Percentiles rank a stretch among this genome's conserved stretches.
Evolutionary conservation across 768 basidiomycete species (phyloP).

Genomic region (Cystofilobasidium bisporidii): DNA sequence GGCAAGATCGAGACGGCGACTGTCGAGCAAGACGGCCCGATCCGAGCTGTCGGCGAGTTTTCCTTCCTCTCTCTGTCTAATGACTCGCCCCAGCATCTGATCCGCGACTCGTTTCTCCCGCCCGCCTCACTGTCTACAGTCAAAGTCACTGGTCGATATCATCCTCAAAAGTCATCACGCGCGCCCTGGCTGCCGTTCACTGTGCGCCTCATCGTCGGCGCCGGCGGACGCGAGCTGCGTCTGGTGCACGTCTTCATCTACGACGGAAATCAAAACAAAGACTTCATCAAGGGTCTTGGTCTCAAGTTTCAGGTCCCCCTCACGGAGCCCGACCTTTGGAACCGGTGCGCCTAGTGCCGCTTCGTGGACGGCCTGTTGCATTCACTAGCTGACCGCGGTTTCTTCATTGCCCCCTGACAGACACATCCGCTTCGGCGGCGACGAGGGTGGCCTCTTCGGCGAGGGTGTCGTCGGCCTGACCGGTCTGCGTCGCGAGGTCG

Average conservation of each 20-base stretch:
- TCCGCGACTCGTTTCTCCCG: not conserved
- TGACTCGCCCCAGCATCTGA: not conserved
- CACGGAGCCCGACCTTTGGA: conserved; percentile 6
- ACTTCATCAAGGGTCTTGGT: conserved; percentile 17
- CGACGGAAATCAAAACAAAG: not conserved
- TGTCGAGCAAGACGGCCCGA: conserved; percentile 15
- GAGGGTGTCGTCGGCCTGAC: conserved; percentile 1
- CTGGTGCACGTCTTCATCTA: conserved; percentile 11
- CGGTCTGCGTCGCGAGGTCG: not conserved
- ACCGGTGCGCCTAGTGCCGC: not conserved
- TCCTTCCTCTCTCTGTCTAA: not conserved
- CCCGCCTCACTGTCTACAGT: too few species aligned
- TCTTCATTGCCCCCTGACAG: too few species aligned
- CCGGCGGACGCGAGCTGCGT: conserved; percentile 12
- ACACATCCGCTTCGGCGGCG: conserved; percentile 10
- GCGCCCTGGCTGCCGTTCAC: conserved; percentile 15
- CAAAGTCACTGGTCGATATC: conserved; percentile 14
- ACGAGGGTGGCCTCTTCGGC: conserved; percentile 10
- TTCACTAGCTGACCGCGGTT: too few species aligned
- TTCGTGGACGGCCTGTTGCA: too few species aligned
- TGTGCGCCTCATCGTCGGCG: conserved; percentile 15
- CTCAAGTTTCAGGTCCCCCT: conserved; percentile 9
- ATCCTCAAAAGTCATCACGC: conserved; percentile 6
- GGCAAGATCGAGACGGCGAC: conserved; percentile 5
- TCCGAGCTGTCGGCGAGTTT: conserved; percentile 12